These are phyloP conservation scores for Helianthus tuberosus DNA, from an alignment of 129 eudicot species.

Conservation along the genomic window DNA sequence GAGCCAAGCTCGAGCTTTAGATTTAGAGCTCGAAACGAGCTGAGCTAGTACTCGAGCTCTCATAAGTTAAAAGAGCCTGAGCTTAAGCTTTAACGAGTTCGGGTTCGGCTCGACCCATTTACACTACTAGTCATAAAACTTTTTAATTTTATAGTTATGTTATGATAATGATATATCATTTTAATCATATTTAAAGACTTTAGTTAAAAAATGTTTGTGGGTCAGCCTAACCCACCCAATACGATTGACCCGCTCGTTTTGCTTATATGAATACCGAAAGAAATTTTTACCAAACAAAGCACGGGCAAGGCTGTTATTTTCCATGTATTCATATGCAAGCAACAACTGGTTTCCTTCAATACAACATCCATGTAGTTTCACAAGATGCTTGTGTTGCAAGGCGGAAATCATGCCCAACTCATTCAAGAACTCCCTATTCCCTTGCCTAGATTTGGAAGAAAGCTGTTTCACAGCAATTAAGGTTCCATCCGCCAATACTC, in stretches of 20 bases:
- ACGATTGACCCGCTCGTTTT: neutral
- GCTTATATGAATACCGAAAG: neutral
- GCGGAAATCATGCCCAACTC: conserved; percentile 88
- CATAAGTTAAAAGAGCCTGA: too few species aligned
- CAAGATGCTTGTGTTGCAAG: conserved; percentile 76
- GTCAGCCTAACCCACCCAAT: neutral
- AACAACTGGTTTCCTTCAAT: conserved; percentile 69
- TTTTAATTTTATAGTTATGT: too few species aligned
- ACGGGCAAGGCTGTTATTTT: conserved; percentile 78
- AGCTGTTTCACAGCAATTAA: conserved; percentile 39
- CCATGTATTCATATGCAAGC: conserved; percentile 78
- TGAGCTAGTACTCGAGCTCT: too few species aligned
- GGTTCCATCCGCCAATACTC: conserved; percentile 61
- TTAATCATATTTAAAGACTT: too few species aligned
- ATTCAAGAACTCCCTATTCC: conserved; percentile 75
- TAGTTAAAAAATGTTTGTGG: too few species aligned
- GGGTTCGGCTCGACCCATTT: too few species aligned
- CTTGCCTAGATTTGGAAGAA: conserved; percentile 65
- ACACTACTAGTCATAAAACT: too few species aligned
- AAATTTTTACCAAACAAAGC: conserved; percentile 61
- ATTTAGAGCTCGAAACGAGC: too few species aligned
- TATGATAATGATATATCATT: too few species aligned
- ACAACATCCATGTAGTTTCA: conserved; percentile 75
- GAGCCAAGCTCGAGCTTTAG: too few species aligned
- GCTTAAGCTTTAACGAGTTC: too few species aligned